Evolutionary conservation across 1,284 basidiomycete species (phyloP), one percentile per base, ranked within the genome.

Genomic region (Ganoderma boninense): DNA sequence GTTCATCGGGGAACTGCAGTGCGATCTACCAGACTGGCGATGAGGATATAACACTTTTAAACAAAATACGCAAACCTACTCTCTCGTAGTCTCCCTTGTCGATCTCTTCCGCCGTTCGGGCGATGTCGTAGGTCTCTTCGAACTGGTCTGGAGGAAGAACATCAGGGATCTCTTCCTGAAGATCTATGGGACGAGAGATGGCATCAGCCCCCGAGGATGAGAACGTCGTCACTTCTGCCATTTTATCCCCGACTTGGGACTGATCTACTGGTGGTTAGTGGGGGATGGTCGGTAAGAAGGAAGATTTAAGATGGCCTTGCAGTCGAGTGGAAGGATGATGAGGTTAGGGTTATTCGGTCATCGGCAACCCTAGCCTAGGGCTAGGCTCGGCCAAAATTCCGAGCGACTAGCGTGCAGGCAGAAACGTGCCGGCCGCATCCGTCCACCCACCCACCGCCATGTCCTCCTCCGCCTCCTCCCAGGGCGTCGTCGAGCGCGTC

Each of bases 1-100:
- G 89, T 80, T 98, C 95, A 79, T 99, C 97, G 0, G 98, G 97
- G 75, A 99, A 99, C 80, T 99, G 97, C 13, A 99, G 87, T 0
- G 96, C 96, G 66, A 96, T 90, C 94, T 96, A 43, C 8, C 20
- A 59, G 13, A 14, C 54, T 59, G 32, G n/a, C 32, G 38, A 42
- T 13, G 16, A 26, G 40, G 6, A 35, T 23, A 29, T 10, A 14
- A n/a, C 14, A 8, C 3, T 23, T 32, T 32, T 32, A 32, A 14
- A 23, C 8, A 52, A n/a, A 3, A 7, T 14, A 3, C 1, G 14
- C 11, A 35, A 43, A 67, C 59, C 67, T 71, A 93, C 93, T 77
- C 90, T 84, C 77, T 87, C 89, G 79, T 87, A 92, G 69, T 85
- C 81, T 11, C 87, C 87, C 29, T 81, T 76, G 46, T 84, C 70